phyloP scores from a whole-genome alignment of 1,139 yeast genomes.

The Candida labiduridarum region DNA sequence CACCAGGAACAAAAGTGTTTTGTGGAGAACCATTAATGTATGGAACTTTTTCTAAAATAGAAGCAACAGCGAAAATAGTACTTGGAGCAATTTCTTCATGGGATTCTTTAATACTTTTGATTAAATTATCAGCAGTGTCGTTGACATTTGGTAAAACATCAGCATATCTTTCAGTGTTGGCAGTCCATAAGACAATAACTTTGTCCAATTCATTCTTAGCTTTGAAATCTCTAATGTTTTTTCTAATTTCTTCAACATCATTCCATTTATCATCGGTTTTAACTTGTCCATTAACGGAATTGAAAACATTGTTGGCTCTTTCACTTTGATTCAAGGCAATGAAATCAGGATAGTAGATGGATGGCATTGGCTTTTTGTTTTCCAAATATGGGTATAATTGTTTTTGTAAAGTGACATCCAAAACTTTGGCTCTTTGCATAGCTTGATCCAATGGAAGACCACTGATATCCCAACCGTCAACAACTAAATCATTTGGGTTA shows the following conservation, averaged over 20 bases:
- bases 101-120: conserved; percentile 72
- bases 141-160: conserved; percentile 78
- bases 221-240: conserved; percentile 83
- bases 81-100: conserved; percentile 90
- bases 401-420: conserved; percentile 82
- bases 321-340: conserved; percentile 94
- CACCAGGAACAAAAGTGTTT: conserved; percentile 96
- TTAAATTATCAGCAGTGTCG: conserved; percentile 82
- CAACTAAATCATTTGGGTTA: conserved; percentile 85
- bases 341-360: conserved; percentile 93
- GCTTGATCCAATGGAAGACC: conserved; percentile 72
- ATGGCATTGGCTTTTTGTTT: conserved; percentile 71
- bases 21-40: conserved; percentile 97
- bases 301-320: conserved; percentile 86
- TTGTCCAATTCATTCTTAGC: conserved; percentile 72
- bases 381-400: conserved; percentile 70
- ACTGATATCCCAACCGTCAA: conserved; percentile 95
- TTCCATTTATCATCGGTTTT: conserved; percentile 75
- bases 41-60: conserved; percentile 83
- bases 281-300: conserved; percentile 49
- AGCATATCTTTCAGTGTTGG: conserved; percentile 93
- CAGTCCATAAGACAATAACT: conserved; percentile 94
- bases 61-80: conserved; percentile 89
- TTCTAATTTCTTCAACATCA: conserved; percentile 85
- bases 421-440: conserved; percentile 82